Evolutionary conservation across 2,329 filamentous ascomycete genomes (phyloP), one percentile per base, ranked within the genome.

Genomic region (Gyromitra esculenta): DNA sequence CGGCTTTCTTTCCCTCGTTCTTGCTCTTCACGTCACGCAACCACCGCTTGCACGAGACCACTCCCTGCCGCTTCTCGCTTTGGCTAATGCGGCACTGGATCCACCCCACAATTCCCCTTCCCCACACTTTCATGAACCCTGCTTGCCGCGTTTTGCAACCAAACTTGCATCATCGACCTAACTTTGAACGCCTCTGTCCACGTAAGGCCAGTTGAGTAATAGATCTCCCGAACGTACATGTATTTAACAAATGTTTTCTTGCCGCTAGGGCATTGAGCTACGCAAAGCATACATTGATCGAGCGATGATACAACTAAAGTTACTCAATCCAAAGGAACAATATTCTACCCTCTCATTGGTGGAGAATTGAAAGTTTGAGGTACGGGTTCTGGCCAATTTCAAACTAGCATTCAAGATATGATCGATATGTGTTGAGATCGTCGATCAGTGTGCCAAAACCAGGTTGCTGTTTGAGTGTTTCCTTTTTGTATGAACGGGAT

Each of bases 91-190:
- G 50, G 66, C 50, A 71, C 59, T 35, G 56, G 35, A 71, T 64
- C 57, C 56, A 73, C 74, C 70, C 70, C 74, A 76, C 74, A 76
- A n/a, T 73, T 73, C 48, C 56, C 63, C 50, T 64, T 77, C 75
- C 75, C 75, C 75, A 75, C 75, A 77, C 57, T 69, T 68, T 70
- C n/a, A 41, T 37, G 31, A 75, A 66, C 64, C 75, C 59, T 77
- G 75, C 75, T 73, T 76, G 63, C 74, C 74, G 74, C 65, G 62
- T 48, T 39, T 45, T 62, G 25, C 57, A 75, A 56, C 48, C 57
- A 64, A 52, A 52, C 68, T 68, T 72, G 69, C 68, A 67, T 74
- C 56, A 68, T 73, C 62, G 39, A 21, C 73, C 67, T 57, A 50
- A 41, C 48, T 43, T 54, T n/a, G 37, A 62, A 63, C 45, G 43